Evolutionary conservation across 495 filamentous ascomycete genomes (phyloP), one percentile per base, ranked within the genome.

Genomic region (Pseudevernia furfuracea): DNA sequence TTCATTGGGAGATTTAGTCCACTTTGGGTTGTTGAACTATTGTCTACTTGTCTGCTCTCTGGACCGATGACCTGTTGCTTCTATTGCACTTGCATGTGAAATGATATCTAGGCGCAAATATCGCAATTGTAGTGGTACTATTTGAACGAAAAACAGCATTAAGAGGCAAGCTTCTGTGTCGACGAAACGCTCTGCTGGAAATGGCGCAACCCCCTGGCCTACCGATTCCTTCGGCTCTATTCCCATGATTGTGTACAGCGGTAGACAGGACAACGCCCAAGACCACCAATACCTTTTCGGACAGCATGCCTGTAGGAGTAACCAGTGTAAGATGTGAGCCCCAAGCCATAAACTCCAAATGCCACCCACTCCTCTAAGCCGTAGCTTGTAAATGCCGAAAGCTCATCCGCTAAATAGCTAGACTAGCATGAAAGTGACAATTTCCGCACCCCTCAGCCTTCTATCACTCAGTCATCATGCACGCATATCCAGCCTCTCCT

Each of bases 321-420:
- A n/a, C 0, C 52, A 23, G 1, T 34, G 30, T 1, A 17, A 55
- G 5, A 55, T 10, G 48, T 34, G 30, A 34, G 52, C 6, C 52
- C 52, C 28, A 21, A 55, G 28, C 52, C 34, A 21, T 55, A 15
- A 55, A 8, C 30, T 34, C 28, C 30, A 34, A 34, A 55, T 4
- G 19, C 52, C 28, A 58, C 32, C 52, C n/a, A 34, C 4, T 43
- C 28, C n/a, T 39, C 25, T 46, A 63, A 63, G 30, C 39, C 53
- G 21, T 46, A 63, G 61, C 53, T 36, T 56, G 61, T 63, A 63
- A 58, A 63, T 63, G 61, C 53, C 25, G 44, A 63, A 58, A 58
- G 55, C 28, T 48, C 25, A 43, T 25, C 30, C 61, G 61, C 53
- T 58, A 32, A 32, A 41, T 21, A 32, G 23, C 46, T 21, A 43